Conservation (phyloP, 1,284 basidiomycete species). For the Ustilago vetiveriae region DNA sequence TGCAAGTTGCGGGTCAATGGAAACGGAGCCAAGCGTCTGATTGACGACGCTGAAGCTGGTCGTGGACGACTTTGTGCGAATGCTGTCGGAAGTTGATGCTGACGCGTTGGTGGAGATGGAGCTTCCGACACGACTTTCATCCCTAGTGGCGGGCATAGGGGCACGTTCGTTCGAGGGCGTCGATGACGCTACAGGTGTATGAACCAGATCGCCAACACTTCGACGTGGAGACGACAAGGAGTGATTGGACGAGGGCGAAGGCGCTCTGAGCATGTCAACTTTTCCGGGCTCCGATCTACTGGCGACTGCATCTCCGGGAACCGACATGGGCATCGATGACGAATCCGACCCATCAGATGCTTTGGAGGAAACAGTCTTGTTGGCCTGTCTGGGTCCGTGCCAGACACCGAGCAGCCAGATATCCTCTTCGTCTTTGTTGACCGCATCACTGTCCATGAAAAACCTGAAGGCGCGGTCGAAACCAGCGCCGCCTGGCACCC, state of each 20-base stretch:
- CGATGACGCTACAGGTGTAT: conserved; percentile 13
- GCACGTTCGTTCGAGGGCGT: conserved; percentile 10
- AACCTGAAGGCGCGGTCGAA: conserved; percentile 60
- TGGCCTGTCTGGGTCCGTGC: conserved; percentile 44
- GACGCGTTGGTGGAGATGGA: conserved; percentile 28
- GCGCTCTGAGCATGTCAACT: conserved; percentile 4
- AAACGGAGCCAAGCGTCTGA: not conserved
- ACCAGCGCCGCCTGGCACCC: conserved; percentile 35
- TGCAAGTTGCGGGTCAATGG: conserved; percentile 17
- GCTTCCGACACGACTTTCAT: conserved; percentile 31
- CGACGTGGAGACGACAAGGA: conserved; percentile 21
- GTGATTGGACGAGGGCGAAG: conserved; percentile 17
- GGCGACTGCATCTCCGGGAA: not conserved
- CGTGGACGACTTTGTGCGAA: conserved; percentile 33
- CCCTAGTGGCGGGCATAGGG: conserved; percentile 1
- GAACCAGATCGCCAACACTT: conserved; percentile 16
- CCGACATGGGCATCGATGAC: not conserved
- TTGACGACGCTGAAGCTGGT: conserved; percentile 22
- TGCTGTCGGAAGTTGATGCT: conserved; percentile 24
- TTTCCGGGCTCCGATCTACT: conserved; percentile 9
- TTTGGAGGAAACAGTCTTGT: not conserved
- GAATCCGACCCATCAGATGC: not conserved
- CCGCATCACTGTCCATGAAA: conserved; percentile 49
- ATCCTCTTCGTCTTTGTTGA: conserved; percentile 35
- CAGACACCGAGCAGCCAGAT: conserved; percentile 62